Evolutionary conservation across 2,329 filamentous ascomycete species (phyloP).

Genomic region (Pyricularia pennisetigena): DNA sequence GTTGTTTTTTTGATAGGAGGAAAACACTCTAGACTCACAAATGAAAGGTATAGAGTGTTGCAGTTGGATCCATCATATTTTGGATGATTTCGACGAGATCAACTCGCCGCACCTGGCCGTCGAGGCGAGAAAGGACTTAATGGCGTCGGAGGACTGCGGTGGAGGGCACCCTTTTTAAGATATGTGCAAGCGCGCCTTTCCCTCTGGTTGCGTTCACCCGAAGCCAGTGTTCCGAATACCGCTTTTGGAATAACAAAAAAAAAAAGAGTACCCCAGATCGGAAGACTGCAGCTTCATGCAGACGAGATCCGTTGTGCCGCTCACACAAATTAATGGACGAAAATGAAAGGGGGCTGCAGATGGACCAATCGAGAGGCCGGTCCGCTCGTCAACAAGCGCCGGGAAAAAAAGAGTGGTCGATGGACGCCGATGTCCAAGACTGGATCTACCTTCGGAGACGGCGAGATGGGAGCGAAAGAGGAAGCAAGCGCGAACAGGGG

Average conservation of each 20-base stretch:
- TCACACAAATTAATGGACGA: conserved; percentile 8
- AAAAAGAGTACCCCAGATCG: neutral
- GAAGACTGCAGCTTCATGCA: neutral
- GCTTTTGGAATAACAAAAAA: neutral
- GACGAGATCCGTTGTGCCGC: neutral
- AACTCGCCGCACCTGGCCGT: conserved; percentile 13
- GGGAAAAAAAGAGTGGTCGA: neutral
- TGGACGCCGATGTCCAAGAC: neutral
- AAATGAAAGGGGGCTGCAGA: neutral
- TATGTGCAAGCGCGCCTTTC: neutral
- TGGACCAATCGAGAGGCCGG: neutral
- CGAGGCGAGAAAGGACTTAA: neutral
- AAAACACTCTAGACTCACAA: conserved; percentile 41
- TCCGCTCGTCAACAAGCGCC: neutral
- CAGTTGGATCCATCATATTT: conserved; percentile 45
- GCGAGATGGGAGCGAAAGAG: neutral
- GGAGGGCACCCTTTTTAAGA: neutral
- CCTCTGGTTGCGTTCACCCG: neutral
- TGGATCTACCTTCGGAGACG: neutral
- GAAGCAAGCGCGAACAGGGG: neutral
- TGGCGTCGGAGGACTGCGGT: neutral
- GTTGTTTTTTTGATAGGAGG: neutral
- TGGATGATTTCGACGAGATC: conserved; percentile 9
- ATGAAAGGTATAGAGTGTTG: conserved; percentile 60
- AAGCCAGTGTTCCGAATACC: neutral